A percentile compares a stretch with the other conserved stretches of the same genome.
phyloP scores from a whole-genome alignment of 495 filamentous ascomycete species.

The Hypoxylon lienhwacheense region DNA sequence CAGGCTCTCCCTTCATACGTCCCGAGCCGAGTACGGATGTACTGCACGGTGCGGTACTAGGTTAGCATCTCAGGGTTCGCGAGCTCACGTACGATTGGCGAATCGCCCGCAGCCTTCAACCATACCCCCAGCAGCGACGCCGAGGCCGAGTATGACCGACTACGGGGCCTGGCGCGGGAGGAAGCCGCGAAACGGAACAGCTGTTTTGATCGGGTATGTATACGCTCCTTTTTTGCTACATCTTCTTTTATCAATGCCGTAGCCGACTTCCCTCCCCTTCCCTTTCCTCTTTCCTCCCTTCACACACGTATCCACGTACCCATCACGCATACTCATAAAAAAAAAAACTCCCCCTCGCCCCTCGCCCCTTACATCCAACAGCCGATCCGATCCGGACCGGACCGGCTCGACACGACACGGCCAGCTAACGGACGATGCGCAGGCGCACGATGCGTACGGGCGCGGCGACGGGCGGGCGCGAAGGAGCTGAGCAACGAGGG shows the following conservation, averaged over 20 bases:
- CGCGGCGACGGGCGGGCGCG: slow-evolving; percentile 76
- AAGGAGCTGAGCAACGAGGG: slow-evolving; percentile 81
- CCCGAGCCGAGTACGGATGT: no score
- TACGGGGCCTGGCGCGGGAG: slow-evolving; percentile 77
- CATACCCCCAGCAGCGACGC: slow-evolving; percentile 64
- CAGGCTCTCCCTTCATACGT: slow-evolving; percentile 2
- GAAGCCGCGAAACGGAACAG: slow-evolving; percentile 73
- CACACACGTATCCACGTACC: neutral
- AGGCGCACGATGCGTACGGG: slow-evolving; percentile 79
- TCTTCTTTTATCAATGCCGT: no score
- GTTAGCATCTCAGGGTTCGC: neutral
- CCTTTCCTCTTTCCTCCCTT: neutral
- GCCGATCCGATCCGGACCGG: no score
- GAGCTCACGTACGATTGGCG: slow-evolving; percentile 7
- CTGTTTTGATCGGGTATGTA: slow-evolving; percentile 70
- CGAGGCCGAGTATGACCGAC: slow-evolving; percentile 89
- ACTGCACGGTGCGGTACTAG: neutral
- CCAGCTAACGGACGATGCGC: no score
- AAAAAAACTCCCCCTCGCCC: no score
- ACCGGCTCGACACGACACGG: no score
- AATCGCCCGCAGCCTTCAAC: slow-evolving; percentile 69
- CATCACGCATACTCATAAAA: neutral
- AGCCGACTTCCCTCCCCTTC: no score
- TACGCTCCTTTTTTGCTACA: no score
- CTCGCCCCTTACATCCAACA: neutral